A percentile compares a stretch with the other conserved stretches of the same genome.
These are phyloP conservation scores for Exobasidium cylindrosporum DNA, from an alignment of 1,284 basidiomycete genomes.

Conservation along the genomic window DNA sequence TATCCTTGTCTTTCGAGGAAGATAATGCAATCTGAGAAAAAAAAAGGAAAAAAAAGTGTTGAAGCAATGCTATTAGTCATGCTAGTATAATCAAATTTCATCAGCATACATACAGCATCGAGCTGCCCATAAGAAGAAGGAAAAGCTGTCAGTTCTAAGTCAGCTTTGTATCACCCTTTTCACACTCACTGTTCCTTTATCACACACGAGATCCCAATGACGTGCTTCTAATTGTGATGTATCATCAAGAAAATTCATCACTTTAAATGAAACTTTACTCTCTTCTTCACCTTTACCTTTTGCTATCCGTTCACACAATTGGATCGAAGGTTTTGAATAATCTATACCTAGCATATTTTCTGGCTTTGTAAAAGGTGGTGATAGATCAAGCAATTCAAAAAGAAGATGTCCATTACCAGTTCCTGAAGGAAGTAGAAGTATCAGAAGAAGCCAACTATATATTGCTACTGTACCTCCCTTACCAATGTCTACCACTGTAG, in stretches of 20 bases:
- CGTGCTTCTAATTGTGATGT: slow-evolving; percentile 8
- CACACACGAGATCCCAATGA: slow-evolving; percentile 55
- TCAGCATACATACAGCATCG: slow-evolving; percentile 62
- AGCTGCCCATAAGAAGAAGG: slow-evolving; percentile 64
- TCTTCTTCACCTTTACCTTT: slow-evolving; percentile 26
- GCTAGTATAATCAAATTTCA: no score
- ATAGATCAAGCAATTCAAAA: slow-evolving; percentile 62
- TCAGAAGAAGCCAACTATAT: neutral
- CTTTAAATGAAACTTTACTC: slow-evolving; percentile 46
- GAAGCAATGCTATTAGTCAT: neutral
- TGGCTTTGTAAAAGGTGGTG: slow-evolving; percentile 58
- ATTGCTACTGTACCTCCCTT: neutral
- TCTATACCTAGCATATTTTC: slow-evolving; percentile 70
- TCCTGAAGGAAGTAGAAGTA: slow-evolving; percentile 57
- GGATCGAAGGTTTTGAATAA: slow-evolving; percentile 61
- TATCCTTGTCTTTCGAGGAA: neutral
- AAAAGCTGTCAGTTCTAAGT: no score
- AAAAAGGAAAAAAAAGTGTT: neutral
- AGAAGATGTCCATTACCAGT: slow-evolving; percentile 81
- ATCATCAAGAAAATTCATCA: slow-evolving; percentile 49
- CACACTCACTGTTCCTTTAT: slow-evolving; percentile 48
- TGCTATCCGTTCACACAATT: slow-evolving; percentile 34
- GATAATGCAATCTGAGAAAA: slow-evolving; percentile 6
- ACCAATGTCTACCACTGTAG: slow-evolving; percentile 56
- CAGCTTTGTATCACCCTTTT: no score